Evolutionary conservation across 306 rosid genomes (phyloP).

Genomic region (Echinosophora koreensis): DNA sequence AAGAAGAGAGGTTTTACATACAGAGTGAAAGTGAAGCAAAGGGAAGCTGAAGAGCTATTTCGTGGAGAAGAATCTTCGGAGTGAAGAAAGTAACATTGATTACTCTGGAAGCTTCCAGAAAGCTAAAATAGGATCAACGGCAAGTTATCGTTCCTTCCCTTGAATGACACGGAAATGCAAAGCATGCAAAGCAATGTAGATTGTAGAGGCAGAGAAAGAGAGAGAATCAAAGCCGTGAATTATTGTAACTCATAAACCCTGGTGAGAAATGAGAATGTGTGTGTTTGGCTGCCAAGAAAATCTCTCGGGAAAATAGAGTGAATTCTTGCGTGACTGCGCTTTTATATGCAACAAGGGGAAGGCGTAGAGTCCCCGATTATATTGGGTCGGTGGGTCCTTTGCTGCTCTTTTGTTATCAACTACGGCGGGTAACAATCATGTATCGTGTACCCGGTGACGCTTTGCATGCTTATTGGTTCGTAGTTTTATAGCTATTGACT

Average conservation of each 20-base stretch:
- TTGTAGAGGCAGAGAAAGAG: background rate
- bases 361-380: background rate
- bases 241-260: background rate
- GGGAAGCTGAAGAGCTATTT: background rate
- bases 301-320: background rate
- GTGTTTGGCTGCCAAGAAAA: conserved; percentile 13
- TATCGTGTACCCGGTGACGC: background rate
- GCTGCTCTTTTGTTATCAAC: background rate
- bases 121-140: background rate
- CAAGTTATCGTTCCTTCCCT: conserved; percentile 10
- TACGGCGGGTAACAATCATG: background rate
- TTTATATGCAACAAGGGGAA: background rate
- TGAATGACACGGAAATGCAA: conserved; percentile 33
- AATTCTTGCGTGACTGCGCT: background rate
- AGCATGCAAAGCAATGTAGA: background rate
- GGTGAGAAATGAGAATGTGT: background rate
- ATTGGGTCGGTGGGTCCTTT: conserved; percentile 3
- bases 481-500: background rate
- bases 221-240: background rate
- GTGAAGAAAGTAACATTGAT: conserved; percentile 8
- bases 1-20: conserved; percentile 26
- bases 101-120: background rate
- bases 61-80: background rate
- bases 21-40: conserved; percentile 14
- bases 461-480: background rate